Conservation (phyloP, 148 eudicot species). For the Chenopodium berlandieri region DNA sequence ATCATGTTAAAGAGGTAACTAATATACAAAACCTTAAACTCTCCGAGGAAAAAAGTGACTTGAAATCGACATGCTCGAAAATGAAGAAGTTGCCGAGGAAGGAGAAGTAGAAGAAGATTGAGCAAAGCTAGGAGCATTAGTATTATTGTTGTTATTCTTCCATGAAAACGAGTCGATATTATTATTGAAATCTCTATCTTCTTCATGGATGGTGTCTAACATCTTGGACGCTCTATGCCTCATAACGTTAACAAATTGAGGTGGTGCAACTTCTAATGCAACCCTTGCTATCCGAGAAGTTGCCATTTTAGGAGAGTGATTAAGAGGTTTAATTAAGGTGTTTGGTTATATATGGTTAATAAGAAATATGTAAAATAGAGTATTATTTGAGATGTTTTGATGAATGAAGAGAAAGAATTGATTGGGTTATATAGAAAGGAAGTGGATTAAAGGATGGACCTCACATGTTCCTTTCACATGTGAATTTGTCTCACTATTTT, state of each 20-base stretch:
- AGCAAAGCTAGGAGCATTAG: background rate
- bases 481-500: background rate
- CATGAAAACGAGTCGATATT: background rate
- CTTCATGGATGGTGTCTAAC: constrained; percentile 23
- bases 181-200: background rate
- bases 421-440: background rate
- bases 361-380: background rate
- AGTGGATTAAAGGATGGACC: background rate
- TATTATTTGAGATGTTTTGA: background rate
- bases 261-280: constrained; percentile 14
- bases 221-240: constrained; percentile 5
- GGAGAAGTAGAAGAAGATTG: background rate
- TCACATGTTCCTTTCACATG: background rate
- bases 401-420: background rate
- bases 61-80: background rate
- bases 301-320: background rate
- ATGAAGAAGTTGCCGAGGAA: background rate
- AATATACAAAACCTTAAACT: too few relatives aligned
- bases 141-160: background rate
- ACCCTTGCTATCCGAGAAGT: constrained; percentile 14
- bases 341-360: background rate
- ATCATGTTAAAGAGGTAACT: too few relatives aligned
- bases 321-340: too few relatives aligned
- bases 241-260: constrained; percentile 17
- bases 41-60: too few relatives aligned